phyloP scores from a whole-genome alignment of 1,284 basidiomycete species.

The Pholiota adiposa region DNA sequence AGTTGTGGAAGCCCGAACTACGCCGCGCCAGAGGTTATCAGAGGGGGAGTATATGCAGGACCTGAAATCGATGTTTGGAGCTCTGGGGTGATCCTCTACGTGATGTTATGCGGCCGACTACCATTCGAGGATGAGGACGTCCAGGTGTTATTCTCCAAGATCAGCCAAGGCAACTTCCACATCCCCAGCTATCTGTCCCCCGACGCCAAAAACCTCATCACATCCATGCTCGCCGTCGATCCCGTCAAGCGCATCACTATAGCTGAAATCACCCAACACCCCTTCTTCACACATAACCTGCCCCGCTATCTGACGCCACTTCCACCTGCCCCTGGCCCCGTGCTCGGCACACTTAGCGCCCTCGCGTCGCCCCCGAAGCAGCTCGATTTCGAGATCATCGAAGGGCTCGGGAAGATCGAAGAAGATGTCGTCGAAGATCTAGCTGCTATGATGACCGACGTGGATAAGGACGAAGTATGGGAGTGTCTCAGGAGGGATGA shows the following conservation, averaged over 20 bases:
- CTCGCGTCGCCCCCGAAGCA: slow-evolving; percentile 67
- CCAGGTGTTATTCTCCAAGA: slow-evolving; percentile 89
- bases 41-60: slow-evolving; percentile 90
- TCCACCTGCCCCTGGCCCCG: slow-evolving; percentile 79
- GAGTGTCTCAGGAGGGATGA: slow-evolving; percentile 83
- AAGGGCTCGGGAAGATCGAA: slow-evolving; percentile 87
- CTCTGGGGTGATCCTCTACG: slow-evolving; percentile 93
- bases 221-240: slow-evolving; percentile 89
- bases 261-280: slow-evolving; percentile 86
- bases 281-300: slow-evolving; percentile 88
- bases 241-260: slow-evolving; percentile 93
- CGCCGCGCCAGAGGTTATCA: slow-evolving; percentile 94
- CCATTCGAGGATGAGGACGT: slow-evolving; percentile 97
- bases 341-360: slow-evolving; percentile 71
- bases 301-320: slow-evolving; percentile 86
- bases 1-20: slow-evolving; percentile 97
- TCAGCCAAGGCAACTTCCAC: slow-evolving; percentile 86
- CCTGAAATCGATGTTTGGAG: slow-evolving; percentile 99
- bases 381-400: slow-evolving; percentile 78
- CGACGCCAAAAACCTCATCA: slow-evolving; percentile 80
- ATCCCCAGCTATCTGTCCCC: slow-evolving; percentile 79
- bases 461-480: slow-evolving; percentile 86
- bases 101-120: slow-evolving; percentile 90
- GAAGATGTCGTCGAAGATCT: slow-evolving; percentile 89
- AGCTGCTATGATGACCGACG: slow-evolving; percentile 73